Evolutionary conservation across 257 asterid species (phyloP).

Genomic region (Anisodus tanguticus): DNA sequence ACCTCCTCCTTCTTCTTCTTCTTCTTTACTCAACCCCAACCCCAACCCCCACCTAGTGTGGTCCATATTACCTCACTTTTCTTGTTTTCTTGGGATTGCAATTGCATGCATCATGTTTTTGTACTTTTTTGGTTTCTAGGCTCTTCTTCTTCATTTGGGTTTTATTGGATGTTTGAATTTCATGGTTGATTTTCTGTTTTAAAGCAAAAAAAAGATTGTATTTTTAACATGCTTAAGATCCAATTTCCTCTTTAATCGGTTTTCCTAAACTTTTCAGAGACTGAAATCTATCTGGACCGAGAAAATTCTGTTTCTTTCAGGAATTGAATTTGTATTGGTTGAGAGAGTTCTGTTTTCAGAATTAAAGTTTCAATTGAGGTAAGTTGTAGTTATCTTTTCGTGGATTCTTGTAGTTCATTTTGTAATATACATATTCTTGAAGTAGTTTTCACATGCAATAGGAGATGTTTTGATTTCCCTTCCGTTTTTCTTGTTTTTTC

Average conservation of each 20-base stretch:
- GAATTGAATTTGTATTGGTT: constrained; percentile 1
- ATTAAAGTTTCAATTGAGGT: constrained; percentile 1
- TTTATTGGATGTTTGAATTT: neutral
- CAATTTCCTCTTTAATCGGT: neutral
- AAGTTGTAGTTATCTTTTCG: neutral
- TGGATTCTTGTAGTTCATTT: neutral
- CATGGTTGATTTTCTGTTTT: neutral
- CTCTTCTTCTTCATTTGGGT: constrained; percentile 1
- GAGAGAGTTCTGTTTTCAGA: neutral
- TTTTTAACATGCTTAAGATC: neutral
- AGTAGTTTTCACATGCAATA: constrained; percentile 6
- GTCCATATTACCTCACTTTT: neutral
- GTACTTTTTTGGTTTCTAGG: neutral
- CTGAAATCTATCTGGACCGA: constrained; percentile 7
- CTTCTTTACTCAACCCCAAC: neutral
- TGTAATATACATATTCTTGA: neutral
- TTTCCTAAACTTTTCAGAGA: neutral
- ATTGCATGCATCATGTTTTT: constrained; percentile 34
- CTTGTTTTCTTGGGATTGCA: constrained; percentile 15
- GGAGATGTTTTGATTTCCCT: neutral
- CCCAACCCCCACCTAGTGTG: neutral
- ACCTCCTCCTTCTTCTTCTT: neutral
- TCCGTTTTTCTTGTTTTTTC: neutral
- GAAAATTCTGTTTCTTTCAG: neutral
- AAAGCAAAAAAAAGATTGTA: neutral